Conservation (phyloP, 208 protist species). For the Polymyxa betae region DNA sequence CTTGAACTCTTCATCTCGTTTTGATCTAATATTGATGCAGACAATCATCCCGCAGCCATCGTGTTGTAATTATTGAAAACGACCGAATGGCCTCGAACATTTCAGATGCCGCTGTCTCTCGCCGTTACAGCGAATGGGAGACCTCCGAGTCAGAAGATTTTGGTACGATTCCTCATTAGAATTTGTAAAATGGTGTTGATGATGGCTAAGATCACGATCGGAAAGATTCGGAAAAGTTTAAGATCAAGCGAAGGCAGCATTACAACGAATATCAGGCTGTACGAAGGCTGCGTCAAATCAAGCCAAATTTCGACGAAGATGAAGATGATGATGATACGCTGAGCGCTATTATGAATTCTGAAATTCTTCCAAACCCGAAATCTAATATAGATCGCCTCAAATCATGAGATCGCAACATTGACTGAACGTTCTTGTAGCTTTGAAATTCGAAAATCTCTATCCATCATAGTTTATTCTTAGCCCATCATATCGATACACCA, state of each 20-base stretch:
- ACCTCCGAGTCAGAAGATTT: background rate
- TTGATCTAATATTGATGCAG: background rate
- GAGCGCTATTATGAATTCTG: no score
- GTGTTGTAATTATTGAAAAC: background rate
- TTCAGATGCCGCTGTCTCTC: background rate
- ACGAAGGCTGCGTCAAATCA: no score
- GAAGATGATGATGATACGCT: no score
- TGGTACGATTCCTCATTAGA: background rate
- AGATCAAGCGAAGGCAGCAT: background rate
- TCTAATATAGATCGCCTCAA: no score
- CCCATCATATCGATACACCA: slow-evolving; percentile 14
- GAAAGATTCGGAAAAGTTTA: background rate
- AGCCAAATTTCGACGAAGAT: no score
- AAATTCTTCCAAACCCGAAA: no score
- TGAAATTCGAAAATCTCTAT: no score
- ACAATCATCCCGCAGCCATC: background rate
- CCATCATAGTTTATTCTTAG: no score
- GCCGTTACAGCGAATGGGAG: background rate
- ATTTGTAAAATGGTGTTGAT: background rate
- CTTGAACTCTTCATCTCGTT: background rate
- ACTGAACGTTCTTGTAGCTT: no score
- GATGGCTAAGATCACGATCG: background rate
- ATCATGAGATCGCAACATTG: no score
- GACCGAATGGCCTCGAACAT: background rate
- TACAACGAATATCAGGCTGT: background rate